phyloP scores from a whole-genome alignment of 1,284 basidiomycete species.

The Trichosporon sp. region DNA sequence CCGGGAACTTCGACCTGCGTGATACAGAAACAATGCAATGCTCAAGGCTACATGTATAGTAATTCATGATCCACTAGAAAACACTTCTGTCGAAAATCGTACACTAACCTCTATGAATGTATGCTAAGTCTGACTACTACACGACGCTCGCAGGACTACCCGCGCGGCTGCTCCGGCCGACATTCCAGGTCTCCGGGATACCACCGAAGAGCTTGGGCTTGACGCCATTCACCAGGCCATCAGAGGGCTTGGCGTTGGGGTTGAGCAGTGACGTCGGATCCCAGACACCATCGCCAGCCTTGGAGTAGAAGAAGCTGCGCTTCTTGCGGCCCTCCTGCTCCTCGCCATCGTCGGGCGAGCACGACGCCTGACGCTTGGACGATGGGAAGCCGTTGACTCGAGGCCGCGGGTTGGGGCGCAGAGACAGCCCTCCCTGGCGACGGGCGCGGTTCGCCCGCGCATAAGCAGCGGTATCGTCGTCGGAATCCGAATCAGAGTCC shows the following conservation, averaged over 20 bases:
- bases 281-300: slow-evolving; percentile 18
- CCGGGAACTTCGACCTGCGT: too few relatives aligned
- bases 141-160: slow-evolving; percentile 31
- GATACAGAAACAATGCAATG: too few relatives aligned
- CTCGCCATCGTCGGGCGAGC: slow-evolving; percentile 11
- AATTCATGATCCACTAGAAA: neutral
- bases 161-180: slow-evolving; percentile 21
- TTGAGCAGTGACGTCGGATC: slow-evolving; percentile 17
- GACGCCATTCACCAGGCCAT: slow-evolving; percentile 18
- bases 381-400: slow-evolving; percentile 19
- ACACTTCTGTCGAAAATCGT: neutral
- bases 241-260: slow-evolving; percentile 11
- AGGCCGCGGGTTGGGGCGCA: slow-evolving; percentile 21
- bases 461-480: slow-evolving; percentile 21
- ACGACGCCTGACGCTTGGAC: slow-evolving; percentile 16
- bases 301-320: slow-evolving; percentile 22
- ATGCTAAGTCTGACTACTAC: slow-evolving; percentile 10
- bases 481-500: slow-evolving; percentile 25
- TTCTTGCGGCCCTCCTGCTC: slow-evolving; percentile 19
- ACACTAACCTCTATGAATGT: slow-evolving; percentile 5
- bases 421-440: slow-evolving; percentile 21
- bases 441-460: slow-evolving; percentile 21
- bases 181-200: slow-evolving; percentile 23
- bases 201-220: slow-evolving; percentile 23
- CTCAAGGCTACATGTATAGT: neutral